phyloP scores from a whole-genome alignment of 2,329 filamentous ascomycete genomes.

The Curvularia verruculosa region DNA sequence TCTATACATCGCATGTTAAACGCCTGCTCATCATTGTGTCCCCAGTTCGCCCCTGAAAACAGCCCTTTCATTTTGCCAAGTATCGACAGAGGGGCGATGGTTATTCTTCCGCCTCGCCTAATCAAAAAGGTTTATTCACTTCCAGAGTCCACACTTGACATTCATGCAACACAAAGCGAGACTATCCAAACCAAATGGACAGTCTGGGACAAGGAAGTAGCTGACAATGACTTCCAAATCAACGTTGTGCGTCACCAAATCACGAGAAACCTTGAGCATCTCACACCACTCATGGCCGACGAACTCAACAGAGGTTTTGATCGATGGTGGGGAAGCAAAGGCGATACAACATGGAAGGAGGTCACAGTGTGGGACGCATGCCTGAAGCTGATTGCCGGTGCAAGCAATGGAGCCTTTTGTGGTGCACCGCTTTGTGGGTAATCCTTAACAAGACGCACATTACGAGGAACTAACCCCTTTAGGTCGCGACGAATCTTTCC shows the following conservation, averaged over 20 bases:
- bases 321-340: conserved; percentile 16
- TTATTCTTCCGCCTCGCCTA: conserved; percentile 21
- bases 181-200: conserved; percentile 26
- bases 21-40: conserved; percentile 1
- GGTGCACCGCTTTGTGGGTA: conserved; percentile 23
- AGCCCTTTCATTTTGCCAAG: conserved; percentile 21
- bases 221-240: conserved; percentile 22
- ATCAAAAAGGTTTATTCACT: conserved; percentile 23
- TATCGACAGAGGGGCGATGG: conserved; percentile 24
- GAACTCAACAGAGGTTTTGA: conserved; percentile 21
- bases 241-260: conserved; percentile 27
- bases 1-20: neutral
- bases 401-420: conserved; percentile 24
- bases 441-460: neutral
- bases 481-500: conserved; percentile 21
- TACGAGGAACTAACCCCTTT: neutral
- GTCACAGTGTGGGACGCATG: conserved; percentile 23
- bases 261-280: conserved; percentile 19
- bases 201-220: conserved; percentile 21
- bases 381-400: conserved; percentile 20
- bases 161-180: conserved; percentile 21
- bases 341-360: conserved; percentile 20
- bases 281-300: conserved; percentile 23
- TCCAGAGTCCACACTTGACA: conserved; percentile 19
- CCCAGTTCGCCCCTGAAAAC: conserved; percentile 15